A percentile compares a stretch with the other conserved stretches of the same genome.
Conservation (phyloP, 345 rosid species). For the Bretschneidera sinensis region DNA sequence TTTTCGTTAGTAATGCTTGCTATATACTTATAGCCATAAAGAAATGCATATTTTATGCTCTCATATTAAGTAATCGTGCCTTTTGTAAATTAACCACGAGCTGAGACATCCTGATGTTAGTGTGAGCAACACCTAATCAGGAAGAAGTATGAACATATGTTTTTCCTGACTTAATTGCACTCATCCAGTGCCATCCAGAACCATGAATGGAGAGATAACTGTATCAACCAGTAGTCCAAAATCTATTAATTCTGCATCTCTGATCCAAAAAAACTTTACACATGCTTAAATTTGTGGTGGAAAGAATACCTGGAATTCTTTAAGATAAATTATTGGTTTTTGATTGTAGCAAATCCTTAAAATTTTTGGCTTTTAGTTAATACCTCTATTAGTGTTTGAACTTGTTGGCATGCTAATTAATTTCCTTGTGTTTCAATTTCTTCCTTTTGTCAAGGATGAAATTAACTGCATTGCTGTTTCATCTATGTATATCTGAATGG, state of each 20-base stretch:
- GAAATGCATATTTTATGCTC: not conserved
- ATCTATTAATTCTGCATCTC: not conserved
- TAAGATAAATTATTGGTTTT: not conserved
- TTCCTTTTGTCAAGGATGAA: not conserved
- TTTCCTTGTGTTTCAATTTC: not conserved
- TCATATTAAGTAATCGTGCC: no score
- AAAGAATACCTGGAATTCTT: not conserved
- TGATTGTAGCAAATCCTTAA: not conserved
- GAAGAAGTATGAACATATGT: not conserved
- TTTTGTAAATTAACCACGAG: no score
- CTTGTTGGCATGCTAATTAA: not conserved
- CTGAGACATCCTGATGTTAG: not conserved
- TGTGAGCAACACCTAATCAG: not conserved
- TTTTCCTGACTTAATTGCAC: not conserved
- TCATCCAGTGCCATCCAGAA: not conserved
- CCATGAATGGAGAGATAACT: no score
- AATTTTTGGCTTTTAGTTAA: no score
- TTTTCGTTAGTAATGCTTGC: not conserved
- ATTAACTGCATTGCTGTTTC: not conserved
- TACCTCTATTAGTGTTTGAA: not conserved
- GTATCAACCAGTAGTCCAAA: no score
- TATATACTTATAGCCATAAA: not conserved
- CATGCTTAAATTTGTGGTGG: not conserved
- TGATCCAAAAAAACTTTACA: no score
- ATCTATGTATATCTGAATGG: not conserved